Percentiles rank a stretch among this genome's conserved stretches.
These are phyloP conservation scores for Globisporangium orthogonon DNA, from an alignment of 352 stramenopile genomes.

Conservation along the genomic window DNA sequence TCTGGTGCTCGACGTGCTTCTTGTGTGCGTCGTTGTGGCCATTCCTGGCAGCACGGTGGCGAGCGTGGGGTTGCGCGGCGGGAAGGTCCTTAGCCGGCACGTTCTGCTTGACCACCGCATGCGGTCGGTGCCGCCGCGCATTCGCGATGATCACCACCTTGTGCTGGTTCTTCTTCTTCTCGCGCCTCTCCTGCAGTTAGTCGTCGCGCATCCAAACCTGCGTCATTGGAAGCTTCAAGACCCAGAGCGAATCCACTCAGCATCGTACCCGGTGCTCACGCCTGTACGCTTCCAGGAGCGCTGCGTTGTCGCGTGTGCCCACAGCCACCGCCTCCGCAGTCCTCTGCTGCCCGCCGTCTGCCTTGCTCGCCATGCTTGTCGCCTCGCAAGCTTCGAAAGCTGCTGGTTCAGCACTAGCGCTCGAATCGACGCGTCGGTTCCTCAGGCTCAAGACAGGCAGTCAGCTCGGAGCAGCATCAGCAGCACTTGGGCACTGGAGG, in stretches of 20 bases:
- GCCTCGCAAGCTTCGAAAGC: no score
- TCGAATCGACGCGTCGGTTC: no score
- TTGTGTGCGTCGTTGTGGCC: background rate
- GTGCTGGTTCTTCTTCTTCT: conserved; percentile 36
- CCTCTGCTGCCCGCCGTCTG: background rate
- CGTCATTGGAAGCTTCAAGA: no score
- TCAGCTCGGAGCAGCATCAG: no score
- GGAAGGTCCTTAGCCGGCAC: background rate
- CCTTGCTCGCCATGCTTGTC: background rate
- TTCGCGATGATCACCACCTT: conserved; percentile 61
- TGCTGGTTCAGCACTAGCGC: no score
- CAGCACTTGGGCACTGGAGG: no score
- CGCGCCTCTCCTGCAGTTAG: conserved; percentile 26
- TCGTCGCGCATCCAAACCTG: no score
- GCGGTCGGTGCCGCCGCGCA: conserved; percentile 29
- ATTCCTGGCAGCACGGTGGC: background rate
- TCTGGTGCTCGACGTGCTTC: conserved; percentile 3
- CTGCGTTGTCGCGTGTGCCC: conserved; percentile 14
- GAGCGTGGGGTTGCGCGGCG: background rate
- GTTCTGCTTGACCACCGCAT: conserved; percentile 33
- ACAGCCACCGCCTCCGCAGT: background rate
- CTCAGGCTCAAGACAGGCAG: no score
- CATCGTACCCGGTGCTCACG: conserved; percentile 27
- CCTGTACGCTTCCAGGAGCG: conserved; percentile 43
- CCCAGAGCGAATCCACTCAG: background rate